These are phyloP conservation scores for Aspergillus persii DNA, from an alignment of 2,329 filamentous ascomycete genomes.

Conservation along the genomic window DNA sequence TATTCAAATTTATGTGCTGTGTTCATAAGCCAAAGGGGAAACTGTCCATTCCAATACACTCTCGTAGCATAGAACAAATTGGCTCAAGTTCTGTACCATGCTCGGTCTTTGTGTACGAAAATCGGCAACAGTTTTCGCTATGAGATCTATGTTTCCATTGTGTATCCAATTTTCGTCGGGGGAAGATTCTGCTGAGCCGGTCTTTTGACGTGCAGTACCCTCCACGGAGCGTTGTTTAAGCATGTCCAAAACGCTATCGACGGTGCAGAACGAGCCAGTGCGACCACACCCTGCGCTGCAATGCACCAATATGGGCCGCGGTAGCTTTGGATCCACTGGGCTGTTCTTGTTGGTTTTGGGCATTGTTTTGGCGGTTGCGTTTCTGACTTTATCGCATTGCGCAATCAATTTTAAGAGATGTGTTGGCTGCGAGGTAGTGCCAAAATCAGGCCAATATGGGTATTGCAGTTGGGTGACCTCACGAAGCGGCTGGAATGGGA, in stretches of 20 bases:
- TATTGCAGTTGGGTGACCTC: conserved; percentile 96
- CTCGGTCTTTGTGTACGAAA: conserved; percentile 84
- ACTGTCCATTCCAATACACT: conserved; percentile 84
- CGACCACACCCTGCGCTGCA: conserved; percentile 95
- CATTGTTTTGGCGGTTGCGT: conserved; percentile 30
- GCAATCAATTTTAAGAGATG: conserved; percentile 89
- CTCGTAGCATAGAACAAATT: conserved; percentile 96
- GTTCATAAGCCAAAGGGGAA: conserved; percentile 20
- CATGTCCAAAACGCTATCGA: conserved; percentile 95
- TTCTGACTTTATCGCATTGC: conserved; percentile 69
- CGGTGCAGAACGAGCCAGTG: conserved; percentile 94
- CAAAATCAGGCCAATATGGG: conserved; percentile 95
- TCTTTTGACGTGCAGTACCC: conserved; percentile 15
- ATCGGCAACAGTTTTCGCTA: conserved; percentile 85
- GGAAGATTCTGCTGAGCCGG: conserved; percentile 19
- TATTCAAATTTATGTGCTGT: conserved; percentile 4
- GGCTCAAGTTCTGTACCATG: conserved; percentile 93
- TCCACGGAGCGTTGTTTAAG: conserved; percentile 73
- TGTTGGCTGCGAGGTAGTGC: conserved; percentile 81
- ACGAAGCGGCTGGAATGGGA: conserved; percentile 81
- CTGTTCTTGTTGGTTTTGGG: conserved; percentile 38
- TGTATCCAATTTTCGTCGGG: conserved; percentile 61
- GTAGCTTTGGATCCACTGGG: conserved; percentile 49
- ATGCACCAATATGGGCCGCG: conserved; percentile 81
- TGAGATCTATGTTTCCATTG: conserved; percentile 70